These are phyloP conservation scores for Pseudopithomyces chartarum DNA, from an alignment of 2,329 filamentous ascomycete species.

Conservation along the genomic window DNA sequence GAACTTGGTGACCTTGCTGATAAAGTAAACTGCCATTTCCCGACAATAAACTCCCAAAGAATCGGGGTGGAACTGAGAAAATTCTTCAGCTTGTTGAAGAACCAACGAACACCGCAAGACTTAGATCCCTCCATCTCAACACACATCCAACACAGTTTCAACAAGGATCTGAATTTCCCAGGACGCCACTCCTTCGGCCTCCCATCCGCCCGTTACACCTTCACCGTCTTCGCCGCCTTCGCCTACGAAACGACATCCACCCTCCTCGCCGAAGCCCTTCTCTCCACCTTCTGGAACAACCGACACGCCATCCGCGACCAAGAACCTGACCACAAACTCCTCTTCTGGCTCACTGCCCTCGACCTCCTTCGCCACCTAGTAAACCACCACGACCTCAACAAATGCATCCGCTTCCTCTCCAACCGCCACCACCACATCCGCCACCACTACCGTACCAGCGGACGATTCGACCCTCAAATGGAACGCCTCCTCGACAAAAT, in stretches of 20 bases:
- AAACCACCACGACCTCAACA: neutral
- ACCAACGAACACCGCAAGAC: neutral
- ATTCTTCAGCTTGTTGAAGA: neutral
- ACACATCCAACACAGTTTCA: neutral
- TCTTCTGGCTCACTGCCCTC: neutral
- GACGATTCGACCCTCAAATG: neutral
- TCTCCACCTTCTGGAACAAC: neutral
- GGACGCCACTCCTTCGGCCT: neutral
- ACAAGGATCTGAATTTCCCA: neutral
- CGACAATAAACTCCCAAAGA: neutral
- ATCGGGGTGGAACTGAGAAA: neutral
- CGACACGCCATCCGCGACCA: neutral
- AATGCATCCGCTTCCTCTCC: conserved; percentile 2
- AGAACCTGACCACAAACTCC: neutral
- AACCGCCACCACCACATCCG: neutral
- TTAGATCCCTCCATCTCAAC: neutral
- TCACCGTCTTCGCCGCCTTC: neutral
- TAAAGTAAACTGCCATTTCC: neutral
- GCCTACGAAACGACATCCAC: neutral
- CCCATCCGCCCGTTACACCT: neutral
- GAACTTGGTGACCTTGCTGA: neutral
- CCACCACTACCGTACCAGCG: conserved; percentile 1
- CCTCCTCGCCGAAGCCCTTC: neutral
- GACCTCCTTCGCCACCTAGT: neutral
- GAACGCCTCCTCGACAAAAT: neutral